A percentile compares a stretch with the other conserved stretches of the same genome.
Evolutionary conservation across 2,329 filamentous ascomycete species (phyloP).

Genomic region (Epichloe baconii): DNA sequence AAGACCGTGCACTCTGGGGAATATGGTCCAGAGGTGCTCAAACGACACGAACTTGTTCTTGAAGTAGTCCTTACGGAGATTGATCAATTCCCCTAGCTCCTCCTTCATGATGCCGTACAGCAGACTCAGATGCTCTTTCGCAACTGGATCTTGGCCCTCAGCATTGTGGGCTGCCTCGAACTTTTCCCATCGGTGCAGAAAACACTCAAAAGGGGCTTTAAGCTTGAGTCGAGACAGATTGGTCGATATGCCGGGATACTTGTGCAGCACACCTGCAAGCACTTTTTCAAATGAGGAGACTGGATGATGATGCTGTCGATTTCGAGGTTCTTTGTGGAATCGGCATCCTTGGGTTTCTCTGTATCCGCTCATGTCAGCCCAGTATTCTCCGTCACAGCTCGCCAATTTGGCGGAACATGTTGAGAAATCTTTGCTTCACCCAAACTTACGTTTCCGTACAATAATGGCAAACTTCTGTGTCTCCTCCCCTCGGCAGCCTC

Average conservation of each 20-base stretch:
- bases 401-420: no score
- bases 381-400: not conserved
- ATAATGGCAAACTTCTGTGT: conserved; percentile 49
- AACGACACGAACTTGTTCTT: conserved; percentile 40
- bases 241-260: conserved; percentile 47
- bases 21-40: conserved; percentile 40
- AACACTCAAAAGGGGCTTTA: conserved; percentile 46
- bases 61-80: conserved; percentile 36
- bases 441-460: conserved; percentile 33
- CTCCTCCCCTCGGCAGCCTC: conserved; percentile 47
- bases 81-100: conserved; percentile 39
- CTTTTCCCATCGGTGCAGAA: conserved; percentile 51
- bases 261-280: conserved; percentile 39
- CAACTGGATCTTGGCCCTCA: conserved; percentile 25
- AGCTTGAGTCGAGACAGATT: conserved; percentile 49
- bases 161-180: conserved; percentile 29
- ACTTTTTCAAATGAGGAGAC: conserved; percentile 45
- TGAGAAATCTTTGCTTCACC: no score
- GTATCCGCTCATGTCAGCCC: no score
- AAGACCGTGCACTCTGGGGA: conserved; percentile 32
- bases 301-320: conserved; percentile 53
- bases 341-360: conserved; percentile 34
- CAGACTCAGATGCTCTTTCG: conserved; percentile 32
- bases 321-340: conserved; percentile 46
- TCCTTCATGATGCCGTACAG: conserved; percentile 33